Base-by-base conservation (phyloP, 2,329 filamentous ascomycete genomes). In the Amauroascus niger region DNA sequence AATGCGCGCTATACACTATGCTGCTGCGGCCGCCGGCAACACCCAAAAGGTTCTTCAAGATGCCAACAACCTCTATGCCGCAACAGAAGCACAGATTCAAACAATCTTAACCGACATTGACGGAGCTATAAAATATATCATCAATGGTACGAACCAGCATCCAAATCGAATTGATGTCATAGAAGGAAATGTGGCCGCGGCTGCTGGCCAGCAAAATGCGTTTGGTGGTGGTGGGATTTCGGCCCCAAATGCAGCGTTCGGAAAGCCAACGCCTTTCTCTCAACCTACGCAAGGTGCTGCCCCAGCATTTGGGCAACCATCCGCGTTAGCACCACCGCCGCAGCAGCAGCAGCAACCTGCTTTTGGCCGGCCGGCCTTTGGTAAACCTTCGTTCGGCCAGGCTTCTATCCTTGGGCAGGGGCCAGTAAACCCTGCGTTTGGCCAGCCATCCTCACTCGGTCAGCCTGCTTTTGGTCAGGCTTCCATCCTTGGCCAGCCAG, bases 1-100 rank as follows among this genome's bases (percentile, higher is more conserved):
- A 69, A 79, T 95, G 66, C 80, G 89, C 48, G 66, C 90, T 26
- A 71, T 75, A 20, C 84, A 88, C 64, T 90, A 91, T 64, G 74
- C 82, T 50, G 80, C 80, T 1, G 73, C 76, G 39, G 77, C 80
- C 7, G 64, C 77, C 6, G 86, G 86, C 1, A 86, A 83, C 53
- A 69, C 75, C 49, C 67, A 77, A 53, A 68, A 71, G 58, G 79
- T 77, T 26, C 71, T 81, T 18, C 70, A 74, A 62, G 74, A 74
- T 64, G 74, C 73, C 14, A 67, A 71, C 64, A 72, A 72, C 13
- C 71, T 90, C 6, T 83, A 83, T 61, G 73, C 78, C 28, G 80
- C 82, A 57, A 81, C 85, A 2, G 74, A 83, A 57, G 75, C 83
- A 55, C 87, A 93, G 65, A 87, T 90, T 49, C 79, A 87, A 56